Conservation (phyloP, 441 rosid species). For the Erysimum cheiri region DNA sequence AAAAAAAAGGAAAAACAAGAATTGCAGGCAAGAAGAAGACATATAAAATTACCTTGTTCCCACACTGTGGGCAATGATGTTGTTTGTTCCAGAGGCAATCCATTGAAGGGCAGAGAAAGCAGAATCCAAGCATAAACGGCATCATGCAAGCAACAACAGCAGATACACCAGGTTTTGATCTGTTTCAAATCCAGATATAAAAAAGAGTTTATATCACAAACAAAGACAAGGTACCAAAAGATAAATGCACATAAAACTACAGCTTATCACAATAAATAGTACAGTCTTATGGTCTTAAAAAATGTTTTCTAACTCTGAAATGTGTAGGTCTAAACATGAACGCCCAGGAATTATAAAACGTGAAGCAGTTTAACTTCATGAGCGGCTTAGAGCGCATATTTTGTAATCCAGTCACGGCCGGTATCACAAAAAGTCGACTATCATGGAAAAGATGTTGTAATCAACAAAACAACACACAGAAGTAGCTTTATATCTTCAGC, state of each 20-base stretch:
- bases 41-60: conserved; percentile 39
- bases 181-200: conserved; percentile 10
- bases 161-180: conserved; percentile 49
- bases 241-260: background rate
- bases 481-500: conserved; percentile 5
- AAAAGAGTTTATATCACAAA: background rate
- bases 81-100: conserved; percentile 98
- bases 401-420: background rate
- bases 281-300: background rate
- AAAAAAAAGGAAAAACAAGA: background rate
- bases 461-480: background rate
- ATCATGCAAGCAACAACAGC: conserved; percentile 49
- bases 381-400: background rate
- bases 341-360: background rate
- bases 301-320: background rate
- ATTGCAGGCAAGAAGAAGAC: background rate
- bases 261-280: background rate
- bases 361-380: background rate
- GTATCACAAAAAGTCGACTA: too few relatives aligned
- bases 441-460: background rate
- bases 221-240: background rate
- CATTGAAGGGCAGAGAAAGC: conserved; percentile 94
- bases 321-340: background rate
- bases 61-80: conserved; percentile 88
- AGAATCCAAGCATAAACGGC: conserved; percentile 51